These are phyloP conservation scores for Sporisorium iseilematis-ciliati DNA, from an alignment of 1,284 basidiomycete genomes.

Conservation along the genomic window DNA sequence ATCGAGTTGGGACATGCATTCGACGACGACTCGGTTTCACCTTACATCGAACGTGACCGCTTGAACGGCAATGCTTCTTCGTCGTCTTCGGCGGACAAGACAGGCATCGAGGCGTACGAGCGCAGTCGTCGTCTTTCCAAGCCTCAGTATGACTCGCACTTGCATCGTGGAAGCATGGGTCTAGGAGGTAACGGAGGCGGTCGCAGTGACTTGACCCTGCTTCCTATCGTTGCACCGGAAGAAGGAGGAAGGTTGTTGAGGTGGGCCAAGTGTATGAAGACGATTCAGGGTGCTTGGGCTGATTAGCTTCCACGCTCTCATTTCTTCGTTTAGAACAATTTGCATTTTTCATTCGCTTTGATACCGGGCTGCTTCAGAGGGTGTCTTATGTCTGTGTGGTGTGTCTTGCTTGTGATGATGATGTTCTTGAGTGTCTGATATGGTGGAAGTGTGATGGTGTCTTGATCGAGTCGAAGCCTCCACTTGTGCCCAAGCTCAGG, in stretches of 20 bases:
- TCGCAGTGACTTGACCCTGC: constrained; percentile 48
- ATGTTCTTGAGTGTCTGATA: too few relatives aligned
- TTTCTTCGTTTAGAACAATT: neutral
- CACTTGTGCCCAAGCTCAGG: neutral
- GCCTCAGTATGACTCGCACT: constrained; percentile 65
- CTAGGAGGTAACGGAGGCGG: constrained; percentile 64
- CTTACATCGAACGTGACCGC: neutral
- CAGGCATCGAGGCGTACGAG: constrained; percentile 37
- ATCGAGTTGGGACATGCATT: constrained; percentile 30
- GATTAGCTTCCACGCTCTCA: constrained; percentile 13
- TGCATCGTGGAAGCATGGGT: constrained; percentile 57
- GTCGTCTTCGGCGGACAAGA: constrained; percentile 14
- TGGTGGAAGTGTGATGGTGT: neutral
- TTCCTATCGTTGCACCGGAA: constrained; percentile 83
- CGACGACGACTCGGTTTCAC: constrained; percentile 20
- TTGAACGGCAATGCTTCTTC: constrained; percentile 2
- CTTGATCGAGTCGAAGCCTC: neutral
- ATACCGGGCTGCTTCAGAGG: too few relatives aligned
- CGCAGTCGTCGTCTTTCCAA: constrained; percentile 39
- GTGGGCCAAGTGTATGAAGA: constrained; percentile 81
- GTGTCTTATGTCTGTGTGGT: neutral
- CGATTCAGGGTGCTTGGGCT: constrained; percentile 84
- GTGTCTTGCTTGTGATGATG: too few relatives aligned
- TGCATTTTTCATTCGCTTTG: neutral
- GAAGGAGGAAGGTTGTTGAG: constrained; percentile 80